Conservation (phyloP, 1,284 basidiomycete genomes). For the Ustilago xerochloae region DNA sequence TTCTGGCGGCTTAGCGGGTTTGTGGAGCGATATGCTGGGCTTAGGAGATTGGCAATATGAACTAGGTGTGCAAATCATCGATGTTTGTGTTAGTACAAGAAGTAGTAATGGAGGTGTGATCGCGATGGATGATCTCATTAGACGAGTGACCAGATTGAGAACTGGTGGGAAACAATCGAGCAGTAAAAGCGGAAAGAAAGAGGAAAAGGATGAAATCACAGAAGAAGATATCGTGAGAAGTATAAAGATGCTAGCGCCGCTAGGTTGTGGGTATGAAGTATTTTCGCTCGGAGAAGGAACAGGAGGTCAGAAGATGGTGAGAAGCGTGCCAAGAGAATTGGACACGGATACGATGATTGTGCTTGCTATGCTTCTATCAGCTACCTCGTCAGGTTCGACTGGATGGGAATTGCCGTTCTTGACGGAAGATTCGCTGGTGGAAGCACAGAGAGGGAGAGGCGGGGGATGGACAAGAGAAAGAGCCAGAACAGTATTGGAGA, state of each 20-base stretch:
- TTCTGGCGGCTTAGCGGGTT: slow-evolving; percentile 76
- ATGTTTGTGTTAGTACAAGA: slow-evolving; percentile 90
- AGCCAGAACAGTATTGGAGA: slow-evolving; percentile 81
- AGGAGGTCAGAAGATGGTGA: slow-evolving; percentile 68
- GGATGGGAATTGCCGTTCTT: slow-evolving; percentile 26
- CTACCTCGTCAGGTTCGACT: neutral
- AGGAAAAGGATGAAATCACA: slow-evolving; percentile 70
- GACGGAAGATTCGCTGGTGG: slow-evolving; percentile 76
- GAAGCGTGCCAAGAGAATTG: slow-evolving; percentile 68
- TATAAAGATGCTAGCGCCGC: slow-evolving; percentile 85
- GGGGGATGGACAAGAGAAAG: slow-evolving; percentile 84
- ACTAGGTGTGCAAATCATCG: slow-evolving; percentile 94
- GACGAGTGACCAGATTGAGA: slow-evolving; percentile 80
- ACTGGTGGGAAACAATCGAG: slow-evolving; percentile 67
- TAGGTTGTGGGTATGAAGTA: slow-evolving; percentile 89
- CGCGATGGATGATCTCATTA: slow-evolving; percentile 84
- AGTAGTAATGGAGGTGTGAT: slow-evolving; percentile 91
- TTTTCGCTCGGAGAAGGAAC: slow-evolving; percentile 74
- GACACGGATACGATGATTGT: slow-evolving; percentile 69
- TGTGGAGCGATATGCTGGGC: slow-evolving; percentile 85
- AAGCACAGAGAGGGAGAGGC: slow-evolving; percentile 71
- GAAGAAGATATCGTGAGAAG: slow-evolving; percentile 86
- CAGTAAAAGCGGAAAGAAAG: neutral
- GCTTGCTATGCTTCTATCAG: slow-evolving; percentile 70
- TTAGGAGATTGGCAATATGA: slow-evolving; percentile 93